Evolutionary conservation across 1,284 basidiomycete species (phyloP), one percentile per base, ranked within the genome.

Genomic region (Fomitopsis pinicola): DNA sequence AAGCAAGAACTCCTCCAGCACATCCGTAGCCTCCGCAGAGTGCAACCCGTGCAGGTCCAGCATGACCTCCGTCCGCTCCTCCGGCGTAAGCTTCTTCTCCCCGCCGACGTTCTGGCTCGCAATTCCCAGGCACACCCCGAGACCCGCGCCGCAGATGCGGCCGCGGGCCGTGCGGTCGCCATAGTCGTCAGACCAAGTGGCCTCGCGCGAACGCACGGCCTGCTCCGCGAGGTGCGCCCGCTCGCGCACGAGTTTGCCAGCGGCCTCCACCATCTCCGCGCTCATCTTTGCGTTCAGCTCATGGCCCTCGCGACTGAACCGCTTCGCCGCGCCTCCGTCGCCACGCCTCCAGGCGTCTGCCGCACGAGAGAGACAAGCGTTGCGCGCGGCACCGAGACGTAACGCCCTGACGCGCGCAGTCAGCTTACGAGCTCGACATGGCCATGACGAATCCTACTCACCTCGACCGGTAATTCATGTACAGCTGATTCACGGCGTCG

Each of bases 271-370:
- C 81, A 92, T 92, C 77, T 97, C 94, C 38, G 79, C 81, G 52
- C 85, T 80, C 91, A 98, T 97, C 73, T 92, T 91, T 44, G 85
- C 86, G 71, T 98, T 98, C 62, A 98, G 78, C 50, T 95, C 92
- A 68, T 97, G 94, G 4, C 95, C 97, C 72, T 98, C 96, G 44
- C 92, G 80, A 67, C 90, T 94, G 78, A 96, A 98, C 54, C 94
- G 82, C 74, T 97, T 97, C 26, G 97, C 97, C 0, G 92, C 91
- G 0, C 94, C 94, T 3, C 96, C 96, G 67, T 99, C 96, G 4
- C 96, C 95, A 12, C 92, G 84, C 52, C 94, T 82, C 91, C 94
- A 98, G 2, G 96, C 95, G 71, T 98, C 95, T 1, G 97, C 95
- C 5, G 97, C 97, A 50, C 94, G 87, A 2, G 92, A 94, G n/a